Percentiles rank a stretch among this genome's conserved stretches.
Evolutionary conservation across 352 stramenopile species (phyloP).

Genomic region (Thalassiosira exigua): DNA sequence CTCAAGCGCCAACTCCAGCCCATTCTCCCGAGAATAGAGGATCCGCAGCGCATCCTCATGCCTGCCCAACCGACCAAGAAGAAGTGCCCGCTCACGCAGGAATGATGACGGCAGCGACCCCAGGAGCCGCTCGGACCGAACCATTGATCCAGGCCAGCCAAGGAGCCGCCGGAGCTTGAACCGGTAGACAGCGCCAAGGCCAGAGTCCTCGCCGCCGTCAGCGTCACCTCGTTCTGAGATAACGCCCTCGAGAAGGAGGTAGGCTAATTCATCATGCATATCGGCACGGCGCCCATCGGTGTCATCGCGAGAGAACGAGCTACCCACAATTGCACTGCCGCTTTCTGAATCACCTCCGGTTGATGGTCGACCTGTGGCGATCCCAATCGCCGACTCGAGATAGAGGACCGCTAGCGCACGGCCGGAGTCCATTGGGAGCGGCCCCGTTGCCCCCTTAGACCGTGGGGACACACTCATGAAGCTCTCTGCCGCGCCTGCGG

Average conservation of each 20-base stretch:
- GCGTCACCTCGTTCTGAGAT: conserved; percentile 80
- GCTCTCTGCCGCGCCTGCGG: not conserved
- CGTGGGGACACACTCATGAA: not conserved
- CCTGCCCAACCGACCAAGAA: conserved; percentile 82
- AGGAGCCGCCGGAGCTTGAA: conserved; percentile 83
- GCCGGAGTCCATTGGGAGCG: conserved; percentile 74
- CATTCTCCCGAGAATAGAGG: conserved; percentile 78
- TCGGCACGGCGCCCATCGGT: conserved; percentile 63
- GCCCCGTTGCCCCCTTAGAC: conserved; percentile 1
- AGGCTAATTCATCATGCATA: conserved; percentile 86
- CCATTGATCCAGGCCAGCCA: conserved; percentile 77
- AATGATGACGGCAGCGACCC: conserved; percentile 82
- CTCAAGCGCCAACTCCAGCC: conserved; percentile 80
- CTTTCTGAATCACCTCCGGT: too few relatives aligned
- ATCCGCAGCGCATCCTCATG: conserved; percentile 86
- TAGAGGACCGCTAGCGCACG: conserved; percentile 76
- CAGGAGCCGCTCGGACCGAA: conserved; percentile 82
- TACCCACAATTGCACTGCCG: too few relatives aligned
- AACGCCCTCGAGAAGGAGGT: conserved; percentile 86
- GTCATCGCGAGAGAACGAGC: too few relatives aligned
- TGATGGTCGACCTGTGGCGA: conserved; percentile 70
- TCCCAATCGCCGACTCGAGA: conserved; percentile 81
- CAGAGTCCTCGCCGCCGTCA: conserved; percentile 52
- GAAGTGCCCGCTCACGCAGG: conserved; percentile 84
- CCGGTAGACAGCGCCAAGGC: conserved; percentile 77